phyloP scores from a whole-genome alignment of 352 stramenopile genomes.

The Phytophthora syringae region DNA sequence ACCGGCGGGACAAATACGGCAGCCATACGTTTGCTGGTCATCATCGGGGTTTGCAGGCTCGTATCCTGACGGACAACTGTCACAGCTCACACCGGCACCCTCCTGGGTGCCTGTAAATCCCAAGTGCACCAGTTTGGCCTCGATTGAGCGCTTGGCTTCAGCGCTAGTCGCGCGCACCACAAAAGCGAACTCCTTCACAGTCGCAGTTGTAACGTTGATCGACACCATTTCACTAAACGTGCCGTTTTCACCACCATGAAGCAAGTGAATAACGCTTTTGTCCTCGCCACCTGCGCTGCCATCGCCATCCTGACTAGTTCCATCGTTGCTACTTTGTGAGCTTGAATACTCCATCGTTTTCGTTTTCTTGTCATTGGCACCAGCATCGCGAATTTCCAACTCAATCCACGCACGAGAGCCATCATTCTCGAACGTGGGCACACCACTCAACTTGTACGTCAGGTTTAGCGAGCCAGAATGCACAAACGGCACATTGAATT shows the following conservation, averaged over 20 bases:
- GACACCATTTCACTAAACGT: slow-evolving; percentile 63
- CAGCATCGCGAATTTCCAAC: slow-evolving; percentile 52
- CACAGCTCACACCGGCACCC: slow-evolving; percentile 61
- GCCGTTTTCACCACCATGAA: slow-evolving; percentile 72
- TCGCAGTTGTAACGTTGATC: slow-evolving; percentile 53
- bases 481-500: slow-evolving; percentile 63
- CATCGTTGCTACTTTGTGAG: slow-evolving; percentile 13
- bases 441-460: slow-evolving; percentile 66
- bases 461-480: slow-evolving; percentile 66
- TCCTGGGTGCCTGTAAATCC: slow-evolving; percentile 59
- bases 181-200: slow-evolving; percentile 61
- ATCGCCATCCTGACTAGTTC: slow-evolving; percentile 1
- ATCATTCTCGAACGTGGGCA: slow-evolving; percentile 70
- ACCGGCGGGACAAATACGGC: slow-evolving; percentile 65
- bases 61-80: slow-evolving; percentile 57
- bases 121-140: slow-evolving; percentile 58
- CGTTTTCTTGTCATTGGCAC: slow-evolving; percentile 17
- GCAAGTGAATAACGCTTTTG: slow-evolving; percentile 52
- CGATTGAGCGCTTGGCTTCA: slow-evolving; percentile 49
- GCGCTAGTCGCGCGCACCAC: slow-evolving; percentile 62
- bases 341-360: slow-evolving; percentile 24
- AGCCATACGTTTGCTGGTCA: slow-evolving; percentile 44
- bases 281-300: slow-evolving; percentile 19
- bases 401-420: slow-evolving; percentile 74
- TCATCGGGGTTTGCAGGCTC: slow-evolving; percentile 40